Evolutionary conservation across 163 green algal species (phyloP).

Genomic region (Chloromonas sp.): DNA sequence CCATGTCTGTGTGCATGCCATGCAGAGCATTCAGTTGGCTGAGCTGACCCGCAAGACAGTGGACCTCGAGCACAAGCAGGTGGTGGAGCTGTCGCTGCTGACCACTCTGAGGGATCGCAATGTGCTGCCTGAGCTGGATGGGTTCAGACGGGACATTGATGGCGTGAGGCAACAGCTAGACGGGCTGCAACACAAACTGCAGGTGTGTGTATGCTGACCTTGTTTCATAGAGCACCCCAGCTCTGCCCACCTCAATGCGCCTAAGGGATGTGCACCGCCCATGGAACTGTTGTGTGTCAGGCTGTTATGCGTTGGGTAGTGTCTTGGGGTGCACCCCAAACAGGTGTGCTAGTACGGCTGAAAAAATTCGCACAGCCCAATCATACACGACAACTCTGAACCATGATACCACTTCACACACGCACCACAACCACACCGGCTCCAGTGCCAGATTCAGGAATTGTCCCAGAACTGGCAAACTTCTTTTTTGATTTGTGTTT

Average conservation of each 20-base stretch:
- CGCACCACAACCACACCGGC: too few species aligned
- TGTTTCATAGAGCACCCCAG: too few species aligned
- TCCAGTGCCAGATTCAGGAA: too few species aligned
- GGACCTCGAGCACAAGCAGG: background rate
- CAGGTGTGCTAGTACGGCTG: background rate
- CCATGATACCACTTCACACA: too few species aligned
- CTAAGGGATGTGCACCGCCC: too few species aligned
- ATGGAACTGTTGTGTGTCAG: too few species aligned
- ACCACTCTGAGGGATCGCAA: background rate
- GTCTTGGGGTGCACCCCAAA: background rate
- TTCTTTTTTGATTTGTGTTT: too few species aligned
- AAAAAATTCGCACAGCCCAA: too few species aligned
- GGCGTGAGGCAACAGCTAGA: background rate
- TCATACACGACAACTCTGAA: too few species aligned
- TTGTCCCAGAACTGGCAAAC: too few species aligned
- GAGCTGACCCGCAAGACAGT: slow-evolving; percentile 1
- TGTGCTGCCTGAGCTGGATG: background rate
- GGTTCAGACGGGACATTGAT: background rate
- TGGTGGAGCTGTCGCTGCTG: background rate
- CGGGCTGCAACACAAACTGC: background rate
- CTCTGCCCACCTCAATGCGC: too few species aligned
- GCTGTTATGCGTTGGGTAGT: background rate
- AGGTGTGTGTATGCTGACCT: background rate
- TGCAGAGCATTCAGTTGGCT: slow-evolving; percentile 2
- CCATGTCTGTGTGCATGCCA: background rate